Evolutionary conservation across 192 early-diverging fungal genomes (phyloP).

Genomic region (Oehlia diaphana): DNA sequence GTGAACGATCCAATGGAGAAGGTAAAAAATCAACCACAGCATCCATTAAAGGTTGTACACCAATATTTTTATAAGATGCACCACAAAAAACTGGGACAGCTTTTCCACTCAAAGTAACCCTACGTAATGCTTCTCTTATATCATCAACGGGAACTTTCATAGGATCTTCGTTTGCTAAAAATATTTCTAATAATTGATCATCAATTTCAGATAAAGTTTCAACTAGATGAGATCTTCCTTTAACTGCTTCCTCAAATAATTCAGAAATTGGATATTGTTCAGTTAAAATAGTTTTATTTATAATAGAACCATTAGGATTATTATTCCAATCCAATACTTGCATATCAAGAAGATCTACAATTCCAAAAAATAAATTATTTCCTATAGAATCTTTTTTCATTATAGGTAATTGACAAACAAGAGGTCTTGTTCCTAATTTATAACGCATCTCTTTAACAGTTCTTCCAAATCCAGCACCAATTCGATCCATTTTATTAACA

Average conservation of each 20-base stretch:
- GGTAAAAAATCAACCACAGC: slow-evolving; percentile 87
- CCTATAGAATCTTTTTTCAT: slow-evolving; percentile 41
- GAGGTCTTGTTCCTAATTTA: slow-evolving; percentile 59
- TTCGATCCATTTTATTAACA: slow-evolving; percentile 97
- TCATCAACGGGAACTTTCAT: slow-evolving; percentile 60
- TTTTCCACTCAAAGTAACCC: slow-evolving; percentile 65
- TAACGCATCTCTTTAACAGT: slow-evolving; percentile 59
- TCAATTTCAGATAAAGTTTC: slow-evolving; percentile 84
- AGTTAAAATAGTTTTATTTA: slow-evolving; percentile 38
- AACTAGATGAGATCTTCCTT: slow-evolving; percentile 68
- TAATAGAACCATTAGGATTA: slow-evolving; percentile 46
- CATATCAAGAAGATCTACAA: slow-evolving; percentile 79
- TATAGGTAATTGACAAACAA: slow-evolving; percentile 76
- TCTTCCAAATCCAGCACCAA: slow-evolving; percentile 67
- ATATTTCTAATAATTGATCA: slow-evolving; percentile 79
- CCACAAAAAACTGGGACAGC: slow-evolving; percentile 86
- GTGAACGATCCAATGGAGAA: slow-evolving; percentile 68
- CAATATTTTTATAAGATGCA: slow-evolving; percentile 85
- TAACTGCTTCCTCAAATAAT: slow-evolving; percentile 48
- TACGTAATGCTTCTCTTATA: slow-evolving; percentile 65
- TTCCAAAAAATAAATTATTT: slow-evolving; percentile 52
- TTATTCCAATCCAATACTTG: slow-evolving; percentile 63
- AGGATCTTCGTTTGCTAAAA: slow-evolving; percentile 81
- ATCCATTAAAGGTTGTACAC: slow-evolving; percentile 92
- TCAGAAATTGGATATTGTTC: slow-evolving; percentile 34